These are phyloP conservation scores for Ceratocystis alfenasii DNA, from an alignment of 2,329 filamentous ascomycete genomes.

Conservation along the genomic window DNA sequence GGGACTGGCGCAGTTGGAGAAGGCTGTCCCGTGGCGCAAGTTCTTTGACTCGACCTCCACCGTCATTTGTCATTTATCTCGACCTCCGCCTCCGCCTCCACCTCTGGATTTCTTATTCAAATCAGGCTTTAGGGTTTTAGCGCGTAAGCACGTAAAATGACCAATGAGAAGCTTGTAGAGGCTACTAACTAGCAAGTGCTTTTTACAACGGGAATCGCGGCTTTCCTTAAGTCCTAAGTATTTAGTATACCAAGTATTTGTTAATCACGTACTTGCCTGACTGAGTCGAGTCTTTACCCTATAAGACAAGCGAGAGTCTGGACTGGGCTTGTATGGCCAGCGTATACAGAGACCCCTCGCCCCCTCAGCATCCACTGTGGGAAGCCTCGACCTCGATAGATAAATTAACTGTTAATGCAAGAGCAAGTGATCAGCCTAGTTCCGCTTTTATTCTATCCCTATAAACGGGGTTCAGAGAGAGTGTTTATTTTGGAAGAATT, in stretches of 20 bases:
- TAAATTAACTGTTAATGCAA: neutral
- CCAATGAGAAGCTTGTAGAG: neutral
- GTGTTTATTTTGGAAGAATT: neutral
- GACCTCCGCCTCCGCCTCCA: no score
- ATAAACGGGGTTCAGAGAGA: neutral
- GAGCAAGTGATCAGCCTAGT: neutral
- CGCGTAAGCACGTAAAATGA: neutral
- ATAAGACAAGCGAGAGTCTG: neutral
- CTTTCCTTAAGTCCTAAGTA: neutral
- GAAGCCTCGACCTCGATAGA: neutral
- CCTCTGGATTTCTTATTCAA: neutral
- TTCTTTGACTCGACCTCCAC: neutral
- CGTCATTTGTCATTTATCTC: neutral
- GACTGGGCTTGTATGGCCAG: neutral
- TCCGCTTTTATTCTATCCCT: neutral
- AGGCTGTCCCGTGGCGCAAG: neutral
- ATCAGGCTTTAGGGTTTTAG: neutral
- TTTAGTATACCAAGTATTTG: neutral
- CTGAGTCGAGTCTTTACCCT: neutral
- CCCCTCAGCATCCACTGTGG: neutral
- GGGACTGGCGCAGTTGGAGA: neutral
- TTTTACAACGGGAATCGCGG: neutral
- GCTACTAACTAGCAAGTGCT: no score
- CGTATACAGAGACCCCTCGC: neutral
- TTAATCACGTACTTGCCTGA: neutral